Base-by-base conservation (phyloP, 2,329 filamentous ascomycete genomes). In the Colletotrichum tropicicola region DNA sequence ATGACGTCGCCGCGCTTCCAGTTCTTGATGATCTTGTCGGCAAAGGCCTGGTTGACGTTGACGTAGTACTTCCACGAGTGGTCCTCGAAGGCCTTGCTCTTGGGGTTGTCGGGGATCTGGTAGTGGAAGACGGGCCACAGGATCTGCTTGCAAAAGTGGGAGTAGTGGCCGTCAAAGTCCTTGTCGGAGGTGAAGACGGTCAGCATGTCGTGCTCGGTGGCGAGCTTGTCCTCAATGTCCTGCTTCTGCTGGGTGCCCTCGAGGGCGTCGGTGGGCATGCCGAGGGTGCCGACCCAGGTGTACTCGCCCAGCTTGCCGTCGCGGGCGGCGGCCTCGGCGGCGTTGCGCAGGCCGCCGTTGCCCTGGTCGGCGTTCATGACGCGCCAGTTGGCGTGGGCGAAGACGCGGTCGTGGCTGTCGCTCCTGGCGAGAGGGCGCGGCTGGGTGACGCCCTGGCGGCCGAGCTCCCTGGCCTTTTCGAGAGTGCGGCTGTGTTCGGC, bases 91-190 rank as follows among this genome's bases (percentile, higher is more conserved):
- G 95, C 95, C 78, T 98, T 98, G 87, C 94, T 98, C 84, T 97
- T 97, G 25, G 95, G 95, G 74, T 97, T 97, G 75, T 98, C 96
- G 0, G 95, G 96, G 65, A 98, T 97, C 78, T 98, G 94, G 77
- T 98, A 98, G 79, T 98, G 94, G 78, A 98, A 97, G 65, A 98
- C 94, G 1, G 95, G 95, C 95, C 95, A 98, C 6, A 98, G 84
- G 59, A 98, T 97, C 74, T 95, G 93, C 82, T 98, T 98, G 89
- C 94, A 98, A 76, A 96, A 98, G 78, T 98, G 94, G 12, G 91
- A 89, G 74, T 98, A 98, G 79, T 97, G 94, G 1, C 94, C 94
- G 73, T 98, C 92, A 74, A 98, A 94, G 77, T 98, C 94, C 74
- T 91, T 93, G 79, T 98, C 95, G 66, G 89, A 92, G 77, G 92